Conservation (phyloP, 495 filamentous ascomycete species). For the Neurospora sp. region DNA sequence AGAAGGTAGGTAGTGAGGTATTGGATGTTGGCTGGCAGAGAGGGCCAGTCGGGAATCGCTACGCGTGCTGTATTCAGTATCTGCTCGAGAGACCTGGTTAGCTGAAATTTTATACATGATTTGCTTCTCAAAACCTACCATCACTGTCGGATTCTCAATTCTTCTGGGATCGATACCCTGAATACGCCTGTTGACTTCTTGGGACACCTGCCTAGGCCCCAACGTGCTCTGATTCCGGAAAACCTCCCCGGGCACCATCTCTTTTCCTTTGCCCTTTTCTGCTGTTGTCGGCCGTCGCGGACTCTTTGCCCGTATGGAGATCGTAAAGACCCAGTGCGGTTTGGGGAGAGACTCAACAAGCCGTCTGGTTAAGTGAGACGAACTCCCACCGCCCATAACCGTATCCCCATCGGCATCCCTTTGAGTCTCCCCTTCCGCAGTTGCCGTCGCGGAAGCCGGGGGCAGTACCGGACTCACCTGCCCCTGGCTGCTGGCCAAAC, state of each 20-base stretch:
- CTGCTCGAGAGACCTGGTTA: not conserved
- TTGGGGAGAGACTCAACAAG: not conserved
- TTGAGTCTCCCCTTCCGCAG: not conserved
- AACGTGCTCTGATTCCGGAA: not conserved
- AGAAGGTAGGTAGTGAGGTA: conserved; percentile 10
- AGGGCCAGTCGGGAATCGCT: conserved; percentile 2
- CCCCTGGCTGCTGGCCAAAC: not conserved
- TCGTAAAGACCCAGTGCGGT: not conserved
- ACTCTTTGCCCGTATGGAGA: not conserved
- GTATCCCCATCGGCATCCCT: not conserved
- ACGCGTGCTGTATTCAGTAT: not conserved
- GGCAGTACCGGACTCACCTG: not conserved
- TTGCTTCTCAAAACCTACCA: not conserved
- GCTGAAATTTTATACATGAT: not conserved
- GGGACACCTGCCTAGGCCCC: not conserved
- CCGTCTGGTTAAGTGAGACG: not conserved
- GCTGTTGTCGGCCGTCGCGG: not conserved
- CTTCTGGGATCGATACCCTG: not conserved
- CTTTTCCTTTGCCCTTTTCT: not conserved
- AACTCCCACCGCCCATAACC: not conserved
- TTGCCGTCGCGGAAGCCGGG: not conserved
- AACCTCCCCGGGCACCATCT: not conserved
- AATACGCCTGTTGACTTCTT: not conserved
- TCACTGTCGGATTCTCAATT: not conserved
- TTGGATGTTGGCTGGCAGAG: conserved; percentile 8